phyloP scores from a whole-genome alignment of 768 basidiomycete genomes.

The Lactarius sanguifluus region DNA sequence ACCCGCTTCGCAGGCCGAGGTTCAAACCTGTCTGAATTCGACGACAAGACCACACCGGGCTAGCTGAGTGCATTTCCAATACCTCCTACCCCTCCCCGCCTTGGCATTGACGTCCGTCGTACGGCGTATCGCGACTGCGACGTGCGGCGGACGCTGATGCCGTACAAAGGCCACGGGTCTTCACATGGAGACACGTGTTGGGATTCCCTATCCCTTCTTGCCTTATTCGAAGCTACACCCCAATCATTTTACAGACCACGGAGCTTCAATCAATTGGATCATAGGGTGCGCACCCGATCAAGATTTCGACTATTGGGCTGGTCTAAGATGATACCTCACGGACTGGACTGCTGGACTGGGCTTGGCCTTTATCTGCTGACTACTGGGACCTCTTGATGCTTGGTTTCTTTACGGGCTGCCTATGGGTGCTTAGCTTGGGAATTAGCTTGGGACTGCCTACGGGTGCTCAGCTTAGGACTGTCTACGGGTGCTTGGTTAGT shows the following conservation, averaged over 20 bases:
- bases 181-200: neutral
- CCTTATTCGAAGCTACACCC: neutral
- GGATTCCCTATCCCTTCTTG: neutral
- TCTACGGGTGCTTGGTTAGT: neutral
- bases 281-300: constrained; percentile 15
- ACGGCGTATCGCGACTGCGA: constrained; percentile 12
- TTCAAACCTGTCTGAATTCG: neutral
- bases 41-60: neutral
- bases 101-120: constrained; percentile 12
- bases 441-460: neutral
- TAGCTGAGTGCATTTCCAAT: neutral
- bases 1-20: neutral
- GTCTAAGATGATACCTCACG: neutral
- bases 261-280: neutral
- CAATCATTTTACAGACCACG: neutral
- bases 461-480: neutral
- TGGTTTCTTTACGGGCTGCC: constrained; percentile 1
- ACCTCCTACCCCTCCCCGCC: neutral
- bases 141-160: constrained; percentile 12
- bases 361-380: neutral
- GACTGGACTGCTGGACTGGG: neutral
- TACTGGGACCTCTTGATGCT: neutral
- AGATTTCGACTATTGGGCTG: neutral
- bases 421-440: neutral
- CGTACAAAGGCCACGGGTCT: neutral